Evolutionary conservation across 176 grass and related monocot genomes (phyloP).

Genomic region (Miscanthus lutarioriparius): DNA sequence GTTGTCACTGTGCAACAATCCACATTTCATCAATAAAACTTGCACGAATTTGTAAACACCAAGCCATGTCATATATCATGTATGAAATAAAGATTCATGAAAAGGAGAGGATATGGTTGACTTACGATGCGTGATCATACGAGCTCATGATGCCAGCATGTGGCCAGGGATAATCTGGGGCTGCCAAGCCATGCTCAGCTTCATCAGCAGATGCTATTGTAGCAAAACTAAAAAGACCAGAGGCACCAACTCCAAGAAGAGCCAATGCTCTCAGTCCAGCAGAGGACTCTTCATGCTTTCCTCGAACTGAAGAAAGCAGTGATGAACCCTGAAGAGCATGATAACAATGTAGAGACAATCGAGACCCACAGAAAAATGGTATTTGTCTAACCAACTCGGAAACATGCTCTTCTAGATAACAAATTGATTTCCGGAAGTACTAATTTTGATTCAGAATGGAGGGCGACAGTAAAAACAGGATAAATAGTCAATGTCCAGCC

Average conservation of each 20-base stretch:
- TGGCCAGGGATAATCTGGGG: slow-evolving; percentile 90
- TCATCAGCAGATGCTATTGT: slow-evolving; percentile 90
- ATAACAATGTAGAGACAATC: slow-evolving; percentile 4
- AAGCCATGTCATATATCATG: background rate
- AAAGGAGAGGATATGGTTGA: slow-evolving; percentile 2
- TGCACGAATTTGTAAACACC: background rate
- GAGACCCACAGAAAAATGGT: background rate
- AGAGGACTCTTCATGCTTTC: slow-evolving; percentile 65
- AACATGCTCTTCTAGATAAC: background rate
- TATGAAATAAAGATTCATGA: background rate
- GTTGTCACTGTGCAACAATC: background rate
- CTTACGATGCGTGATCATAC: slow-evolving; percentile 96
- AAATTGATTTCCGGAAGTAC: background rate
- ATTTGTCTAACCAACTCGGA: background rate
- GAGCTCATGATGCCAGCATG: slow-evolving; percentile 97
- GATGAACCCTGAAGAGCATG: slow-evolving; percentile 53
- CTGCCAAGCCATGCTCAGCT: slow-evolving; percentile 83
- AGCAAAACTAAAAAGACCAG: slow-evolving; percentile 74
- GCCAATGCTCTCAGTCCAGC: slow-evolving; percentile 74
- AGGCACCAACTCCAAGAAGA: slow-evolving; percentile 76
- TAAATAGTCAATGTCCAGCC: background rate
- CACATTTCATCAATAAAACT: background rate
- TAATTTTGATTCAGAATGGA: background rate
- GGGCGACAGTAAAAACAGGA: background rate
- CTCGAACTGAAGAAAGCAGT: slow-evolving; percentile 51